A percentile compares a stretch with the other conserved stretches of the same genome.
phyloP scores from a whole-genome alignment of 768 basidiomycete species.

The Russula ochroleuca region DNA sequence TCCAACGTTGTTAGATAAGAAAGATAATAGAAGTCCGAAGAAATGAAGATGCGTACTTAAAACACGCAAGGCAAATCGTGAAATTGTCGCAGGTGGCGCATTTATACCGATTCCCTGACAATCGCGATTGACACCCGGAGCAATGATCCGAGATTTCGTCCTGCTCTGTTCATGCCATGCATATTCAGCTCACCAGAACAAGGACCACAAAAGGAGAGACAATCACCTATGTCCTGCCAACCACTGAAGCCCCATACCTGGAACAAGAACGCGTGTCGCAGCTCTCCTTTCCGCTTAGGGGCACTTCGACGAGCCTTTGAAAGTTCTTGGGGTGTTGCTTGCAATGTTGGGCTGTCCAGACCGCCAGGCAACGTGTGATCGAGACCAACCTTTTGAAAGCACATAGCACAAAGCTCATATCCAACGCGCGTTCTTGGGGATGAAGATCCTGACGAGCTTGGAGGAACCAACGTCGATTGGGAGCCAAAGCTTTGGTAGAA shows the following conservation, averaged over 20 bases:
- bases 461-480: constrained; percentile 22
- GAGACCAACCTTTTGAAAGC: constrained; percentile 74
- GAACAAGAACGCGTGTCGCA: constrained; percentile 82
- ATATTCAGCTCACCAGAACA: neutral
- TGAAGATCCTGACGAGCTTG: constrained; percentile 26
- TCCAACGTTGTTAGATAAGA: constrained; percentile 13
- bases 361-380: constrained; percentile 60
- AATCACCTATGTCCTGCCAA: constrained; percentile 87
- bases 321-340: constrained; percentile 41
- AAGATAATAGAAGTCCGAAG: neutral
- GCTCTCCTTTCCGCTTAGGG: constrained; percentile 66
- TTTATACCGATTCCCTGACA: constrained; percentile 69
- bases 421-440: constrained; percentile 38
- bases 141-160: constrained; percentile 67
- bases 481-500: constrained; percentile 15
- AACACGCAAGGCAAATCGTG: constrained; percentile 78
- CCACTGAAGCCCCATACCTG: constrained; percentile 78
- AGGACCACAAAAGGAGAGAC: neutral
- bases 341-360: constrained; percentile 35
- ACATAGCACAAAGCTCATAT: constrained; percentile 81
- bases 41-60: constrained; percentile 48
- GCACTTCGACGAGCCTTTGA: constrained; percentile 56
- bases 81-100: constrained; percentile 79
- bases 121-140: constrained; percentile 70
- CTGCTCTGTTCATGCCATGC: constrained; percentile 49